Base-by-base conservation (phyloP, 148 eudicot species). In the Heliamphora exappendiculata region DNA sequence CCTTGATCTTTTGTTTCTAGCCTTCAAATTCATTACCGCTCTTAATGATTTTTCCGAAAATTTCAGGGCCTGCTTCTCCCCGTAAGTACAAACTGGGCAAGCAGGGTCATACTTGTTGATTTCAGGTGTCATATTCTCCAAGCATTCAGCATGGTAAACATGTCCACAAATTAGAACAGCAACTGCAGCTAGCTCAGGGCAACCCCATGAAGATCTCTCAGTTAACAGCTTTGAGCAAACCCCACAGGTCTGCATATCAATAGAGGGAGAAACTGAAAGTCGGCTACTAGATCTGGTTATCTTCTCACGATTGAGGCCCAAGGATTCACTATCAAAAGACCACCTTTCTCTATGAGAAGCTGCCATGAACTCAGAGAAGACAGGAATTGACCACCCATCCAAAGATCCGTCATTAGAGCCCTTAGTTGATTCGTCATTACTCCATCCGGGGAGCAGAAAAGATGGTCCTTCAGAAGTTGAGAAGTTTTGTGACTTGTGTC, bases 21-120 rank as follows among this genome's bases (percentile, higher is more conserved):
- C 76, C 80, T 88, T 92, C 37, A 83, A 76, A 75, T 88, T 91
- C 84, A 82, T 73, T 81, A 88, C 94, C 41, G 89, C 90, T 88
- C 82, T 93, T 63, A 89, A 76, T 70, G 87, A 89, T 71, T 91
- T 93, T 49, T 88, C 94, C 4, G 91, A 78, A 73, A 91, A 79
- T 84, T 91, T 89, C 81, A 79, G 29, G 28, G 84, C 83, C 81
- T 84, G 88, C 76, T 95, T 95, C 84, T 86, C 98, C 50, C 99
- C 99, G 67, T 87, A 85, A 58, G 98, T 89, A 85, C 99, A 95
- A 71, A 93, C 88, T 0, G 99, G 99, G 79, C 99, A 95, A 36
- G 86, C 84, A 7, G 99, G 99, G 67, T 95, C 99, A 63, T 88
- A 95, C 81, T 95, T 95, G 81, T 84, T 88, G 45, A 84, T 66